Percentiles rank a stretch among this genome's conserved stretches.
Conservation (phyloP, 1,284 basidiomycete genomes). For the Cutaneotrichosporon spelunceum region DNA sequence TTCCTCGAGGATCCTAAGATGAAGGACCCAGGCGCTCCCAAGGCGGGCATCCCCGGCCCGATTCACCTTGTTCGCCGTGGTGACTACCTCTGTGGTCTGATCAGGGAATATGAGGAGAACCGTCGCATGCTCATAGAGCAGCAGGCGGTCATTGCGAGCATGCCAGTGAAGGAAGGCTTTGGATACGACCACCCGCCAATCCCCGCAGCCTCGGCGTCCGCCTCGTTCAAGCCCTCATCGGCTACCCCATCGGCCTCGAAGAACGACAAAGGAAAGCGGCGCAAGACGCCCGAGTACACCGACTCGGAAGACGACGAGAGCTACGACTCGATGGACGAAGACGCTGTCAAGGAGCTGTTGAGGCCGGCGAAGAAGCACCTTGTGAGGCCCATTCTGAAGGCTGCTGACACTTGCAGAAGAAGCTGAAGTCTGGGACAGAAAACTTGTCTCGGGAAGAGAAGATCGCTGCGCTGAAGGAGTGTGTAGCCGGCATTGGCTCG, state of each 20-base stretch:
- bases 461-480: conserved; percentile 92
- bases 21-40: conserved; percentile 40
- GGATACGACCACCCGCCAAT: conserved; percentile 41
- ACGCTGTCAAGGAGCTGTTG: conserved; percentile 87
- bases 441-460: conserved; percentile 91
- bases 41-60: conserved; percentile 73
- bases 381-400: conserved; percentile 55
- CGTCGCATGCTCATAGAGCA: conserved; percentile 62
- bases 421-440: conserved; percentile 86
- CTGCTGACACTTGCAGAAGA: conserved; percentile 63
- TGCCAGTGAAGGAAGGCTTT: conserved; percentile 47
- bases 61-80: conserved; percentile 96
- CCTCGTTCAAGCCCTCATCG: not conserved
- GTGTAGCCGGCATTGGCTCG: conserved; percentile 85
- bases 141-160: conserved; percentile 56
- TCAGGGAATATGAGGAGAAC: conserved; percentile 92
- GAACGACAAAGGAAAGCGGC: conserved; percentile 69
- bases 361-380: conserved; percentile 96
- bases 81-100: conserved; percentile 79
- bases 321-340: conserved; percentile 95
- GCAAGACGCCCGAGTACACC: conserved; percentile 86
- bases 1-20: conserved; percentile 96
- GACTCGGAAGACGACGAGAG: conserved; percentile 72
- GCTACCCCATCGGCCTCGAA: conserved; percentile 4
- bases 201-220: conserved; percentile 16